Base-by-base conservation (phyloP, 805 yeast species). In the Dipodascus albidus region DNA sequence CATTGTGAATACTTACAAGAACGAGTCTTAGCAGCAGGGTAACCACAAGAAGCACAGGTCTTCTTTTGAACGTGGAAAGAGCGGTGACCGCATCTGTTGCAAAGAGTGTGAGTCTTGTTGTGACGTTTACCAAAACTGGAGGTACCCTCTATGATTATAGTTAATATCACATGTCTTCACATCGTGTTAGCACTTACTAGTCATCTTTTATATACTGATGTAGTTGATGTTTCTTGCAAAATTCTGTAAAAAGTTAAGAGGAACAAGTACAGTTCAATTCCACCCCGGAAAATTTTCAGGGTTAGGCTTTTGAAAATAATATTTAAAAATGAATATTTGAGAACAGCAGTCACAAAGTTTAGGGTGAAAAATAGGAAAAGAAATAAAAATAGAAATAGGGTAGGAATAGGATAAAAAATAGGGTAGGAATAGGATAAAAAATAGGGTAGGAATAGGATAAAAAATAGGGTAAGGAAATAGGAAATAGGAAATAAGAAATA, bases 121-220 rank as follows among this genome's bases (percentile, higher is more conserved):
- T 93, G 97, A 79, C 93, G 89, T 82, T 91, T 91, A 84, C 99
- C 99, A 83, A 88, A 85, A 76, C 97, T 88, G 80, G 98, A 96
- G 78, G 99, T 91, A 87, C 99, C 99, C 89, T 91, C 65, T 59
- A 50, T 6, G n/a, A 38, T 11, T 6, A 38, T 38, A 27, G 33
- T 27, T 27, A 27, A 27, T 27, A 27, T 27, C 33, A 6, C 11
- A n/a, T n/a, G n/a, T n/a, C n/a, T n/a, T n/a, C n/a, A n/a, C n/a
- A n/a, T n/a, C n/a, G n/a, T n/a, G n/a, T n/a, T n/a, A 51, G 54
- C 58, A 63, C 62, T 54, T 57, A 58, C 63, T 60, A 47, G 64
- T 60, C 64, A 60, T 58, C n/a, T 53, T 54, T 52, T 53, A 27
- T 50, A 50, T 55, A 35, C 50, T 56, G 55, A 19, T 44, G 55